These are phyloP conservation scores for Ascochyta viciae-villosae DNA, from an alignment of 2,329 filamentous ascomycete genomes.

Conservation along the genomic window DNA sequence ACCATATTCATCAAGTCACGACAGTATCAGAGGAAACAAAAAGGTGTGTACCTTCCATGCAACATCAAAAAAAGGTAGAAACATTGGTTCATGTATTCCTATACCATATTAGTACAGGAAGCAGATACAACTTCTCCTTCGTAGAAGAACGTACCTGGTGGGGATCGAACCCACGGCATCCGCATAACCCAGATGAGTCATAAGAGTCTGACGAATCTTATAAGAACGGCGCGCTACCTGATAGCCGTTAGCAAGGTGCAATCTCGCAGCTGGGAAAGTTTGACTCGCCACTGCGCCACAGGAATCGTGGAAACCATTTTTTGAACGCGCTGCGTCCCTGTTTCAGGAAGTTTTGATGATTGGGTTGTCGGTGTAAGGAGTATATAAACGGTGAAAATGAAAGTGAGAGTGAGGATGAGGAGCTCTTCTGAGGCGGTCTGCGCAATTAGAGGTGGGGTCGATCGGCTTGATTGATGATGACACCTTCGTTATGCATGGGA, in stretches of 20 bases:
- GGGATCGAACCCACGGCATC: conserved; percentile 54
- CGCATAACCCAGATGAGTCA: conserved; percentile 51
- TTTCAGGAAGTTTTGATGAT: conserved; percentile 3
- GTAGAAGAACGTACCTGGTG: conserved; percentile 31
- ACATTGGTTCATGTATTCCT: conserved; percentile 22
- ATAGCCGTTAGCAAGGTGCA: neutral
- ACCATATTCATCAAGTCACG: too few species aligned
- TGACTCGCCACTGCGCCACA: conserved; percentile 51
- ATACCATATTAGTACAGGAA: conserved; percentile 20
- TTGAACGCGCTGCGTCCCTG: conserved; percentile 5
- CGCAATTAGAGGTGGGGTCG: neutral
- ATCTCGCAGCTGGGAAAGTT: too few species aligned
- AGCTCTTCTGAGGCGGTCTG: neutral
- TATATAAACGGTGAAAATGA: neutral
- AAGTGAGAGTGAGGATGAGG: too few species aligned
- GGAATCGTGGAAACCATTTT: neutral
- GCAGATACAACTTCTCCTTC: conserved; percentile 7
- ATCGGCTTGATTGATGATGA: neutral
- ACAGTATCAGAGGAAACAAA: neutral
- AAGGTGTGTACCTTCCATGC: neutral
- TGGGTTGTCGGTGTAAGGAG: too few species aligned
- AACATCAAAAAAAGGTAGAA: conserved; percentile 19
- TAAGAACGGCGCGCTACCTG: conserved; percentile 58
- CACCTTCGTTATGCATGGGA: conserved; percentile 15
- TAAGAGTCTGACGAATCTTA: conserved; percentile 49